A percentile compares a stretch with the other conserved stretches of the same genome.
Evolutionary conservation across 2,329 filamentous ascomycete species (phyloP).

Genomic region (Kalmusia sp.): DNA sequence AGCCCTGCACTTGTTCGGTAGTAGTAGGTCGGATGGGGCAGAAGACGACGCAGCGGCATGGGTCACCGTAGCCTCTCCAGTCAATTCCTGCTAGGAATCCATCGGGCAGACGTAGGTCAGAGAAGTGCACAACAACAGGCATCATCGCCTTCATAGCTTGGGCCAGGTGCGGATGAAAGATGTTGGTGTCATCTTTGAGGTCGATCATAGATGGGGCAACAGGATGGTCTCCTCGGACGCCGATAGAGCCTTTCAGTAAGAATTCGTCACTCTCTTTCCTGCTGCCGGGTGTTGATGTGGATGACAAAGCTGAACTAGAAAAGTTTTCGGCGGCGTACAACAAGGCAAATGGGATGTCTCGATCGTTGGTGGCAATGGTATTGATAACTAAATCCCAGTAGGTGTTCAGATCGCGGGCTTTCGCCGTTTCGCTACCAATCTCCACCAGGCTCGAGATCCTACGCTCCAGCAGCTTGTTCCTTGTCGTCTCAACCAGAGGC

Average conservation of each 20-base stretch:
- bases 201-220: constrained; percentile 31
- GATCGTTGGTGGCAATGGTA: constrained; percentile 73
- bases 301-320: constrained; percentile 11
- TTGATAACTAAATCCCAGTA: constrained; percentile 75
- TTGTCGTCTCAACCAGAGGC: constrained; percentile 72
- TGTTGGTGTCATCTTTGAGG: constrained; percentile 21
- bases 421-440: constrained; percentile 72
- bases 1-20: constrained; percentile 45
- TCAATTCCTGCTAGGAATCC: constrained; percentile 35
- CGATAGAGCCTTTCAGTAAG: constrained; percentile 31
- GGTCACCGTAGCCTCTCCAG: constrained; percentile 44
- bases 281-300: constrained; percentile 9
- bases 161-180: constrained; percentile 34
- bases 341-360: constrained; percentile 41
- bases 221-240: constrained; percentile 24
- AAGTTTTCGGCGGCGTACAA: constrained; percentile 30
- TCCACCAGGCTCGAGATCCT: constrained; percentile 60
- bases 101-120: constrained; percentile 36
- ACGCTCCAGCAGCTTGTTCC: constrained; percentile 21
- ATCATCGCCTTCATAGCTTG: constrained; percentile 35
- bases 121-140: constrained; percentile 33
- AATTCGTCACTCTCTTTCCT: constrained; percentile 18
- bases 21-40: constrained; percentile 46
- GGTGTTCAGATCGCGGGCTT: constrained; percentile 69
- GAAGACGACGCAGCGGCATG: constrained; percentile 41